Conservation (phyloP, 208 protist species). For the Leptomonas pyrrhocoris region DNA sequence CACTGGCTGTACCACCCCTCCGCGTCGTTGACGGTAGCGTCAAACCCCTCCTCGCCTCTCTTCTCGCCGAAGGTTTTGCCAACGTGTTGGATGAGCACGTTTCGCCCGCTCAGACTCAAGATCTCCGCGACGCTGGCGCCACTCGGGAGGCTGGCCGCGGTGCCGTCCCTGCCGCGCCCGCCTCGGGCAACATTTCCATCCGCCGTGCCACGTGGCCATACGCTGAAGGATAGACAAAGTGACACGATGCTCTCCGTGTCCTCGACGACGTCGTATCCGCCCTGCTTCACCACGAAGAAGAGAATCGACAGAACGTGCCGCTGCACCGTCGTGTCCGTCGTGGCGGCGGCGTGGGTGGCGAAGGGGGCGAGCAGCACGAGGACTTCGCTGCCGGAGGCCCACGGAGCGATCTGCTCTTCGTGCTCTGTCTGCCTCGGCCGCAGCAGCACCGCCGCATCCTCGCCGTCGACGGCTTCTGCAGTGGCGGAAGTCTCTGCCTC, state of each 20-base stretch:
- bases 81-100: slow-evolving; percentile 21
- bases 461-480: not conserved
- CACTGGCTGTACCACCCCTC: slow-evolving; percentile 43
- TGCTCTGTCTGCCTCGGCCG: not conserved
- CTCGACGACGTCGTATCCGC: slow-evolving; percentile 18
- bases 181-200: not conserved
- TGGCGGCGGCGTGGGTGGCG: slow-evolving; percentile 22
- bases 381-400: slow-evolving; percentile 22
- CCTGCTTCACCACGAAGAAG: slow-evolving; percentile 21
- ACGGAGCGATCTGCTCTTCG: slow-evolving; percentile 2
- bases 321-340: slow-evolving; percentile 23
- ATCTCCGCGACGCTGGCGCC: slow-evolving; percentile 25
- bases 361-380: slow-evolving; percentile 31
- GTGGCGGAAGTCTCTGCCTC: not conserved
- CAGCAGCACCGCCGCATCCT: not conserved
- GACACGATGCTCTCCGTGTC: slow-evolving; percentile 39
- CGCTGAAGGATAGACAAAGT: slow-evolving; percentile 34
- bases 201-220: slow-evolving; percentile 9
- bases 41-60: not conserved
- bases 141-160: slow-evolving; percentile 9
- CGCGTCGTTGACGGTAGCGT: not conserved
- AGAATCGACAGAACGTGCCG: slow-evolving; percentile 22
- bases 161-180: not conserved
- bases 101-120: slow-evolving; percentile 36
- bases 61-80: not conserved